Conservation (phyloP, 2,329 filamentous ascomycete genomes). For the Trichoderma sp. region DNA sequence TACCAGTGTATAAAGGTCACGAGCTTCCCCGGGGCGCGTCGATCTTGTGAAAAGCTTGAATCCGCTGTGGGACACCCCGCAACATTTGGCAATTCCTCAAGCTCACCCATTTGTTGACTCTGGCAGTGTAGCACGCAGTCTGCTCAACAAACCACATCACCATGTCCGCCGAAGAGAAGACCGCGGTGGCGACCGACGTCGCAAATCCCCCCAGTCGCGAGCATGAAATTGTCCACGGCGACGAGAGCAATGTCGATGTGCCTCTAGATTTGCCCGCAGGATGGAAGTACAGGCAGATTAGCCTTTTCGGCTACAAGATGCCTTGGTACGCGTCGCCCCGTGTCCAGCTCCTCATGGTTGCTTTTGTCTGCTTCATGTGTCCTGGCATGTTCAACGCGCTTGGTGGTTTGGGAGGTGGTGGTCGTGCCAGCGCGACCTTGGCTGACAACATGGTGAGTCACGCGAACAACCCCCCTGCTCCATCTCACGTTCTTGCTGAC, state of each 20-base stretch:
- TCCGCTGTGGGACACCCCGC: not conserved
- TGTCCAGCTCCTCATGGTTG: slow-evolving; percentile 69
- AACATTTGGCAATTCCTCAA: not conserved
- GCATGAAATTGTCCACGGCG: slow-evolving; percentile 16
- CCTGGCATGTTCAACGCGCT: slow-evolving; percentile 74
- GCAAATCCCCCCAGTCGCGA: not conserved
- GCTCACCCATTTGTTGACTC: not conserved
- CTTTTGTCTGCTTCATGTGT: slow-evolving; percentile 59
- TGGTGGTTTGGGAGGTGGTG: slow-evolving; percentile 64
- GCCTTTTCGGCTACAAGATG: slow-evolving; percentile 47
- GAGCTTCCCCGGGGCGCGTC: not conserved
- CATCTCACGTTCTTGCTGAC: not conserved
- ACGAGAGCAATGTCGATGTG: slow-evolving; percentile 19
- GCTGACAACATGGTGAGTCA: slow-evolving; percentile 63
- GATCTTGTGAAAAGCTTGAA: not conserved
- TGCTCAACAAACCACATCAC: not conserved
- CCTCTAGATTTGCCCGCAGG: slow-evolving; percentile 45
- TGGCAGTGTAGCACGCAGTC: not conserved
- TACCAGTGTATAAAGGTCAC: not conserved
- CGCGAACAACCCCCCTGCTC: not conserved
- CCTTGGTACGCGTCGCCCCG: slow-evolving; percentile 70
- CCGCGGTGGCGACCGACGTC: not conserved
- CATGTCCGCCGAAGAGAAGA: slow-evolving; percentile 34
- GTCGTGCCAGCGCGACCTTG: slow-evolving; percentile 50
- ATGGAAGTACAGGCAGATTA: slow-evolving; percentile 64